Conservation (phyloP, 805 yeast species). For the Candida boleticola region DNA sequence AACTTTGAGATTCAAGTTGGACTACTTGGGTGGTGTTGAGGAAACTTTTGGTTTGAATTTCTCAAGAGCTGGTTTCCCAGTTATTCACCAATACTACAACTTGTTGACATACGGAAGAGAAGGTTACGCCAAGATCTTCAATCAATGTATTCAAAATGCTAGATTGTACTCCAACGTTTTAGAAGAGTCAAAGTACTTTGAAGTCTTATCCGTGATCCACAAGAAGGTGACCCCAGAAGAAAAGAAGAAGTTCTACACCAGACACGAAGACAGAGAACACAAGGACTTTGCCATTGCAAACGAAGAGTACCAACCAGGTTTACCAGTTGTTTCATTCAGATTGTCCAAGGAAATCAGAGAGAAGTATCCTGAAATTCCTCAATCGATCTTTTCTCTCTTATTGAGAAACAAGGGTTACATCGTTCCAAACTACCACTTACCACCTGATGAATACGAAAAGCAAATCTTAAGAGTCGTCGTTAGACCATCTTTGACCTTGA, state of each 20-base stretch:
- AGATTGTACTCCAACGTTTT: constrained; percentile 61
- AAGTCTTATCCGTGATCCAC: constrained; percentile 76
- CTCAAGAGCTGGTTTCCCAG: constrained; percentile 91
- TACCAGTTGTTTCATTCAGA: constrained; percentile 88
- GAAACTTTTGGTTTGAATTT: constrained; percentile 85
- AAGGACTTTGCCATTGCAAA: constrained; percentile 27
- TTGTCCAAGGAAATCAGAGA: constrained; percentile 57
- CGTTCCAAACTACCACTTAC: constrained; percentile 85
- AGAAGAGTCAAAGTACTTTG: constrained; percentile 65
- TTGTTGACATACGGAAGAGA: constrained; percentile 66
- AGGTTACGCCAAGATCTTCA: constrained; percentile 69
- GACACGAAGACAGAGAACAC: constrained; percentile 1
- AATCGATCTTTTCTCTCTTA: constrained; percentile 66
- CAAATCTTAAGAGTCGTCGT: constrained; percentile 87
- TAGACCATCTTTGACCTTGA: constrained; percentile 62
- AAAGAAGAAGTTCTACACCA: constrained; percentile 16
- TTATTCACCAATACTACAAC: constrained; percentile 82
- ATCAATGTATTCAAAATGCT: constrained; percentile 66
- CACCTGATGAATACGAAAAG: constrained; percentile 50
- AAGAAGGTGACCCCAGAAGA: constrained; percentile 40
- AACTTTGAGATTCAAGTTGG: constrained; percentile 70
- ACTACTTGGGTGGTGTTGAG: constrained; percentile 85
- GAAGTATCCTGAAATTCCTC: constrained; percentile 78
- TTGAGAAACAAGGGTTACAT: constrained; percentile 83
- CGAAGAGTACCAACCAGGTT: constrained; percentile 62